These are phyloP conservation scores for Pyrenophora teres DNA, from an alignment of 2,329 filamentous ascomycete species.

Conservation along the genomic window DNA sequence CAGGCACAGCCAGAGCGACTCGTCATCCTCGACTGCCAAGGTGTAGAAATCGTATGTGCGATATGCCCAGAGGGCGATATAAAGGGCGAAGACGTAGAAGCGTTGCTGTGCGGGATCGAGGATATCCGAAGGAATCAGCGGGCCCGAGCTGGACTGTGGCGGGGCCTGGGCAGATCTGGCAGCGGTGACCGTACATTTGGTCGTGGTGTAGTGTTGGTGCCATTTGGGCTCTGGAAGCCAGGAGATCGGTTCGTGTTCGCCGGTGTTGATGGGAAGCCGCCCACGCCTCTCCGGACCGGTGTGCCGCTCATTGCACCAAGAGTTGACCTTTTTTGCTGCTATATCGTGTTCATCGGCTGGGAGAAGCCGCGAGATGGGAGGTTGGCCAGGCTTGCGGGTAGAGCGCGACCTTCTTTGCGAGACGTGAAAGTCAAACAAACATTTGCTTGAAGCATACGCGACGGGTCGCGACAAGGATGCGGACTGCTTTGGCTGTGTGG, in stretches of 20 bases:
- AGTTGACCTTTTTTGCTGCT: slow-evolving; percentile 15
- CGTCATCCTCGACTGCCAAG: slow-evolving; percentile 77
- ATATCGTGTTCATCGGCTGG: slow-evolving; percentile 27
- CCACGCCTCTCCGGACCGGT: slow-evolving; percentile 73
- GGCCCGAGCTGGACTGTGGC: slow-evolving; percentile 48
- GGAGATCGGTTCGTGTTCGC: slow-evolving; percentile 50
- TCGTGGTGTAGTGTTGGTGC: slow-evolving; percentile 27
- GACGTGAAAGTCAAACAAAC: slow-evolving; percentile 33
- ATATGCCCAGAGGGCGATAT: slow-evolving; percentile 76
- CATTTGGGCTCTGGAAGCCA: slow-evolving; percentile 30
- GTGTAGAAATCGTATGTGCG: slow-evolving; percentile 84
- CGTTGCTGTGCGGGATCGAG: slow-evolving; percentile 91
- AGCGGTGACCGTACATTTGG: slow-evolving; percentile 44
- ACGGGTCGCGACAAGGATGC: slow-evolving; percentile 29
- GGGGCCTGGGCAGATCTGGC: slow-evolving; percentile 39
- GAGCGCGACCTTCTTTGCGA: slow-evolving; percentile 14
- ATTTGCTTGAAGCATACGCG: slow-evolving; percentile 28
- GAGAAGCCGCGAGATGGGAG: neutral
- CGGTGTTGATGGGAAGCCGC: slow-evolving; percentile 77
- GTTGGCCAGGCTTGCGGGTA: slow-evolving; percentile 13
- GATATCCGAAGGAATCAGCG: slow-evolving; percentile 78
- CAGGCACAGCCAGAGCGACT: slow-evolving; percentile 87
- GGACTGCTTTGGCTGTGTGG: slow-evolving; percentile 10
- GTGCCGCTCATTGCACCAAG: slow-evolving; percentile 78
- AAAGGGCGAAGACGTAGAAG: slow-evolving; percentile 82